Evolutionary conservation across 108 stramenopile species (phyloP).

Genomic region (Aurantiochytrium sp.): DNA sequence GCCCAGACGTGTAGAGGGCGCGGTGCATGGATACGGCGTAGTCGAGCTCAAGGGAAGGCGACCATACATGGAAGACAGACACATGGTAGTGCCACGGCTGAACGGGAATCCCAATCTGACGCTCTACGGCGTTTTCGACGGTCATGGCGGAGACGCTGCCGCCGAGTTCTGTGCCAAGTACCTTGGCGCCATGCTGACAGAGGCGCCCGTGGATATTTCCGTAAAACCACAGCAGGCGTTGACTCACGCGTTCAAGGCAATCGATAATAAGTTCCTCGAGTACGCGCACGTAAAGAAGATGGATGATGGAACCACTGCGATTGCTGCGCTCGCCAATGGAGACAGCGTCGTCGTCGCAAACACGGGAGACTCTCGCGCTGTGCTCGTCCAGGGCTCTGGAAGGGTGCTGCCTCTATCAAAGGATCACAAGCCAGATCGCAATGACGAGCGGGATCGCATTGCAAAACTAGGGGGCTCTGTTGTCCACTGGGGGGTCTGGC

Average conservation of each 20-base stretch:
- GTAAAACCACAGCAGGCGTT: not conserved
- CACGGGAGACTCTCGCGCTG: slow-evolving; percentile 40
- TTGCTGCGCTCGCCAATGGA: slow-evolving; percentile 18
- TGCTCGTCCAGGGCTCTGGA: slow-evolving; percentile 16
- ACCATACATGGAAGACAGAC: slow-evolving; percentile 26
- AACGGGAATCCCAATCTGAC: not conserved
- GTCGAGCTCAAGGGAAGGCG: not conserved
- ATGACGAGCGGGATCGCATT: slow-evolving; percentile 34
- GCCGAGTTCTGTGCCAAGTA: slow-evolving; percentile 9
- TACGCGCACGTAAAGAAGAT: not conserved
- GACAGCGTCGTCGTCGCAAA: slow-evolving; percentile 24
- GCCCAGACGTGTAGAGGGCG: not conserved
- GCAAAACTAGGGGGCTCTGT: slow-evolving; percentile 28
- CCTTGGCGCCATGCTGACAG: not conserved
- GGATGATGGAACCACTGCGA: slow-evolving; percentile 44
- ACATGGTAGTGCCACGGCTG: not conserved
- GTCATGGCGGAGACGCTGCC: slow-evolving; percentile 28
- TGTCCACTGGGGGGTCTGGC: slow-evolving; percentile 28
- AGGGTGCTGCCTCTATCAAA: slow-evolving; percentile 2
- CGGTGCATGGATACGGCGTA: not conserved
- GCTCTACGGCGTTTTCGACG: slow-evolving; percentile 31
- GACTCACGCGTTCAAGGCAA: not conserved
- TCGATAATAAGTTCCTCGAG: not conserved
- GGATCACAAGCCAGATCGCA: slow-evolving; percentile 43
- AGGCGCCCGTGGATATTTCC: not conserved